Base-by-base conservation (phyloP, 2,329 filamentous ascomycete genomes). In the Botrytis pseudocinerea region DNA sequence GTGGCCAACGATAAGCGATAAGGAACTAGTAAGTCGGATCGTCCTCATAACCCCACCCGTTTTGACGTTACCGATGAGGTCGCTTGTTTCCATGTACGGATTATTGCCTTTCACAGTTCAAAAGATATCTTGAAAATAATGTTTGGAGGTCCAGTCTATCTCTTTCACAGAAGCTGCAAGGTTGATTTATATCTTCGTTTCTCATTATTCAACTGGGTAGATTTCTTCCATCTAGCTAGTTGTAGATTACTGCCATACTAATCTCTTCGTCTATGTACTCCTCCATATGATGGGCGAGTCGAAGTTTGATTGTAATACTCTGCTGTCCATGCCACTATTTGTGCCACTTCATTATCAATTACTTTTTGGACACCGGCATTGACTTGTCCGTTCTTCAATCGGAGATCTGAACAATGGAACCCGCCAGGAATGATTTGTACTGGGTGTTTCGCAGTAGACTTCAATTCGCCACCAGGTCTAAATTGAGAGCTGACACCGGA, bases 381-480 rank as follows among this genome's bases (percentile, higher is more conserved):
- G 35, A 80, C 83, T 2, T 73, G 79, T 0, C 82, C 86, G 76
- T 88, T 88, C 61, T 73, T 76, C 51, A 85, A 77, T 40, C 83
- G 78, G 54, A 89, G 75, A 79, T 90, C 89, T 32, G 84, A 85
- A 78, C 87, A 89, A 78, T 91, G 89, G 62, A 85, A 84, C 0
- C 84, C 86, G 4, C 84, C 85, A 0, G 85, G 84, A 63, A 91
- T 85, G 32, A 90, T 76, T 70, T 85, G 82, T 18, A 89, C 82
- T 0, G 89, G 88, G 1, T 84, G 83, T 40, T 85, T 78, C 0
- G 79, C 40, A 0, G 84, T 87, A 18, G 84, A 84, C 71, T 80
- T 22, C 25, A 90, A 79, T 1, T 88, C 87, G 0, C 89, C 89
- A 9, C 84, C 86, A 0, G 88, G 87, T 32, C 88, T 83, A 78